phyloP scores from a whole-genome alignment of 2,329 filamentous ascomycete genomes.

The Neofusicoccum sp. region DNA sequence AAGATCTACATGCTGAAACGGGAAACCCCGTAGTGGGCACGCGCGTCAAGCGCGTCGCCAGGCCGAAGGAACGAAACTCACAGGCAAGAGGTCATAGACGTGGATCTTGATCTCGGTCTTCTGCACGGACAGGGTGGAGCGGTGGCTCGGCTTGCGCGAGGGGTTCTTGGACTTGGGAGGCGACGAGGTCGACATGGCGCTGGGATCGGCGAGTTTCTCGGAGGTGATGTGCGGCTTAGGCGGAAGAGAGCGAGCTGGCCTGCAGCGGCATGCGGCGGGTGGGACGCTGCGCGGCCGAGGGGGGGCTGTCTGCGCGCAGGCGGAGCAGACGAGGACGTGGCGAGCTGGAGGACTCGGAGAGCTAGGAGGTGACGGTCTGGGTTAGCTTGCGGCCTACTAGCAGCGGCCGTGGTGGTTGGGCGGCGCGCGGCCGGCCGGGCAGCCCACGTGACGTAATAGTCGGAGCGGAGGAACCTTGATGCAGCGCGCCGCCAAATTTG shows the following conservation, averaged over 20 bases:
- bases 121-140: constrained; percentile 68
- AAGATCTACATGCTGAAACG: constrained; percentile 13
- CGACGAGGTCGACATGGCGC: constrained; percentile 17
- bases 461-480: constrained; percentile 21
- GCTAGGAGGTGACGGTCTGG: constrained; percentile 16
- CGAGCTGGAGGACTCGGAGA: background rate
- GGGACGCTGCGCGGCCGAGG: background rate
- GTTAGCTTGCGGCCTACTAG: constrained; percentile 9
- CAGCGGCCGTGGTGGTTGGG: constrained; percentile 19
- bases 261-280: constrained; percentile 1
- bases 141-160: constrained; percentile 48
- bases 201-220: constrained; percentile 17
- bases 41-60: background rate
- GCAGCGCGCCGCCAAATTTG: constrained; percentile 16
- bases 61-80: constrained; percentile 39
- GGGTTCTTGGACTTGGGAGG: constrained; percentile 30
- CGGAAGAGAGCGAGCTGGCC: background rate
- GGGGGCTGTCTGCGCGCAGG: background rate
- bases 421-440: background rate
- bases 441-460: background rate
- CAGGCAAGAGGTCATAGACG: constrained; percentile 76
- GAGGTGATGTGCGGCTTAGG: constrained; percentile 18
- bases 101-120: constrained; percentile 76
- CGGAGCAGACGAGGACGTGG: background rate
- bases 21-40: constrained; percentile 3